These are phyloP conservation scores for Hypoxylon sp. DNA, from an alignment of 2,329 filamentous ascomycete genomes.

Conservation along the genomic window DNA sequence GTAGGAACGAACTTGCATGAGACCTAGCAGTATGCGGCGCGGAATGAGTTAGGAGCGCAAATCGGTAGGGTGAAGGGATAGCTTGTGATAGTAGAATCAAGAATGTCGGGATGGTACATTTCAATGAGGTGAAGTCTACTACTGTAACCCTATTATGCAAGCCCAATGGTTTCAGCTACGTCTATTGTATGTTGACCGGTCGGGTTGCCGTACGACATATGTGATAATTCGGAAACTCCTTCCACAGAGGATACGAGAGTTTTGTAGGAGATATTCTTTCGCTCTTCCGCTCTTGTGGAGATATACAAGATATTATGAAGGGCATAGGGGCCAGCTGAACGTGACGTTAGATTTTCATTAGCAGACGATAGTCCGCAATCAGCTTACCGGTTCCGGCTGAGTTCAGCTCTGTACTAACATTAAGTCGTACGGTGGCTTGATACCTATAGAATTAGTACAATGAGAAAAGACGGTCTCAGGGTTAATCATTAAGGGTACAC, in stretches of 20 bases:
- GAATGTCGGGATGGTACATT: not conserved
- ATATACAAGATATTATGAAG: conserved; percentile 2
- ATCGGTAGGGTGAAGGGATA: not conserved
- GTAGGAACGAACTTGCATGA: conserved; percentile 6
- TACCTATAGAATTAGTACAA: conserved; percentile 3
- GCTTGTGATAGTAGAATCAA: not conserved
- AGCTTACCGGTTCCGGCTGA: conserved; percentile 36
- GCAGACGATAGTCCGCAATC: conserved; percentile 27
- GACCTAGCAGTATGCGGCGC: not conserved
- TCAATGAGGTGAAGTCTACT: conserved; percentile 4
- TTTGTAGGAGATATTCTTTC: not conserved
- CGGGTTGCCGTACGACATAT: not conserved
- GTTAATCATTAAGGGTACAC: not conserved
- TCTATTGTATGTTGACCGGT: not conserved
- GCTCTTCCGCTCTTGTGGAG: not conserved
- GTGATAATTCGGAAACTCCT: conserved; percentile 10
- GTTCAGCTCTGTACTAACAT: conserved; percentile 36
- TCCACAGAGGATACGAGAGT: not conserved
- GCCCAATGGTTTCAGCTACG: conserved; percentile 18
- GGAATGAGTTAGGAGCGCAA: not conserved
- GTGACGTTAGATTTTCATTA: conserved; percentile 10
- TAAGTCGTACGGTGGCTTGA: conserved; percentile 18
- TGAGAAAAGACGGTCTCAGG: not conserved
- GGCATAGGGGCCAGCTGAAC: conserved; percentile 28
- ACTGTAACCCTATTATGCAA: conserved; percentile 2